Evolutionary conservation across 805 yeast genomes (phyloP), one percentile per base, ranked within the genome.

Genomic region (Priceomyces haplophilus): DNA sequence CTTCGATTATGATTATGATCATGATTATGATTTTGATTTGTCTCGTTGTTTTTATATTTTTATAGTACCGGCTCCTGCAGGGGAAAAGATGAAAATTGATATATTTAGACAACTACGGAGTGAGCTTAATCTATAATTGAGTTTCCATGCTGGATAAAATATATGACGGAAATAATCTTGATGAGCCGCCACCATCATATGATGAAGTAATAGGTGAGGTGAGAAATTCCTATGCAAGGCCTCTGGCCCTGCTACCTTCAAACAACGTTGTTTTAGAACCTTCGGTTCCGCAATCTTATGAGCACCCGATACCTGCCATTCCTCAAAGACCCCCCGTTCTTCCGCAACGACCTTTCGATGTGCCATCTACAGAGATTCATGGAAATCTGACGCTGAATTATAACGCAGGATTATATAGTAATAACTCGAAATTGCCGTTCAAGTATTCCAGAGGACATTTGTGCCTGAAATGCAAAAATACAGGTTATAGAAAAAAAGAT

Each of bases 141-240:
- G n/a, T n/a, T n/a, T 21, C 24, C n/a, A 34, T 34, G 37, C 20
- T 25, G 18, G 6, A 7, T 34, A 34, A 17, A 12, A 21, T 19
- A 4, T 19, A 18, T 18, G 6, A 12, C 10, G 24, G 20, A 11
- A 25, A 36, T 15, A 10, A 12, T 23, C 27, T 7, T 7, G 29
- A 23, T 11, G 59, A 50, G 12, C 62, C 66, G 1, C 75, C 78
- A 3, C 82, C 82, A 6, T 60, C 74, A 7, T 77, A 77, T 47
- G 67, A 68, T 7, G 80, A 76, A 32, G 78, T 72, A 1, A 38
- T 71, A n/a, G 49, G 50, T 11, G 45, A 54, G 13, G 34, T 47
- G 45, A 32, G 37, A 34, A 44, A 45, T 20, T 36, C 51, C 36
- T 17, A 54, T 44, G 31, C 54, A 13, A 50, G 50, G 13, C 56